Evolutionary conservation across 2,329 filamentous ascomycete species (phyloP), one percentile per base, ranked within the genome.

Genomic region (Calonectria pteridis): DNA sequence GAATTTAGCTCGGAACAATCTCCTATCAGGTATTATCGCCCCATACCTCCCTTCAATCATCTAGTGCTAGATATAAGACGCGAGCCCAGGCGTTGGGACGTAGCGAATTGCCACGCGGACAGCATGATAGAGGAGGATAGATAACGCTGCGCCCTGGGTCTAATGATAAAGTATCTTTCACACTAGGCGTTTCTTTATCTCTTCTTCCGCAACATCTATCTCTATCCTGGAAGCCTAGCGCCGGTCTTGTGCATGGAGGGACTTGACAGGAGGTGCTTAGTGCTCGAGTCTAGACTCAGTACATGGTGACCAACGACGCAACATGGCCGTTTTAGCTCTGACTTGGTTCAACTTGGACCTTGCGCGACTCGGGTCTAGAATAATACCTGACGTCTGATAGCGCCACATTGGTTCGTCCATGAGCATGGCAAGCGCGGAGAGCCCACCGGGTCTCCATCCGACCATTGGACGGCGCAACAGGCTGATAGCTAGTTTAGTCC

Each of bases 41-140:
- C 33, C 33, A 62, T 28, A 35, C 16, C 18, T 37, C 43, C 13
- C 55, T 10, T 35, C 16, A 62, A 26, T 37, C 13, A 28, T 28
- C 2, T 62, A 28, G 55, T 62, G 55, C 35, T 62, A 62, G 55
- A 62, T 62, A 62, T 62, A 62, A 62, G 55, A 62, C 20, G 55
- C 23, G 55, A 62, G 9, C 33, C 55, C 55, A 62, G 55, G 55
- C 35, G n/a, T 40, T 28, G 26, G 23, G 23, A 11, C 33, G 33
- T 37, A 7, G 55, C 33, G 18, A 26, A 40, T 35, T 37, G 55
- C 55, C 23, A 16, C 14, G 35, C 23, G 5, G 55, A 62, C 28
- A 62, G 23, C 55, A 62, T 13, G 23, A 62, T 62, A 62, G 40
- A 28, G 51, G 51, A 55, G 29, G 23, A 62, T 62, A 62, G 55